Evolutionary conservation across 2,329 filamentous ascomycete genomes (phyloP).

Genomic region (Trichoderma semiorbis): DNA sequence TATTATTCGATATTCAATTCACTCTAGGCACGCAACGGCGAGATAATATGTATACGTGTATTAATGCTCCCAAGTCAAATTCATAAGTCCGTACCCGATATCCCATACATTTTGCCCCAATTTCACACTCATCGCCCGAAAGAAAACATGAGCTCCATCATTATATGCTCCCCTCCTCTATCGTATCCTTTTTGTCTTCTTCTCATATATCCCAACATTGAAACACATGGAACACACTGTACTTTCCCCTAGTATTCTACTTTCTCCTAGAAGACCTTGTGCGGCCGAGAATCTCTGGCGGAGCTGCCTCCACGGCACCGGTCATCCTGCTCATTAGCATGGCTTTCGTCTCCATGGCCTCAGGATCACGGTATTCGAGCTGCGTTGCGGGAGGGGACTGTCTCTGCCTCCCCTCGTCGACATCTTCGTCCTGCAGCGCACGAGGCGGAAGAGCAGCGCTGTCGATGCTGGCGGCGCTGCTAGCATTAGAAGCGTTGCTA

Average conservation of each 20-base stretch:
- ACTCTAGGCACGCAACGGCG: neutral
- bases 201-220: neutral
- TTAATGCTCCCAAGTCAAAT: neutral
- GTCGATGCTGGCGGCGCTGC: constrained; percentile 39
- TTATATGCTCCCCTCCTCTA: neutral
- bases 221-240: neutral
- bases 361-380: constrained; percentile 51
- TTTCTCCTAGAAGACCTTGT: constrained; percentile 9
- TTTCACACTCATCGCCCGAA: neutral
- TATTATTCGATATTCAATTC: neutral
- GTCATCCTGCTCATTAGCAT: constrained; percentile 46
- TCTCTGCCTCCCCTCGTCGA: constrained; percentile 21
- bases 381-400: constrained; percentile 47
- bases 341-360: constrained; percentile 43
- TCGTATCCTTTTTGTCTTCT: neutral
- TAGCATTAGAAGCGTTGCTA: constrained; percentile 54
- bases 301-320: constrained; percentile 10
- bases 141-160: neutral
- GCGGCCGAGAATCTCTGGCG: neutral
- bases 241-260: neutral
- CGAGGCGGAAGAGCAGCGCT: constrained; percentile 1
- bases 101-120: neutral
- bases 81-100: neutral
- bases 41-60: neutral
- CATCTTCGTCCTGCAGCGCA: constrained; percentile 23